Percentiles rank a stretch among this genome's conserved stretches.
Conservation (phyloP, 768 basidiomycete genomes). For the Boletus rubropictus region DNA sequence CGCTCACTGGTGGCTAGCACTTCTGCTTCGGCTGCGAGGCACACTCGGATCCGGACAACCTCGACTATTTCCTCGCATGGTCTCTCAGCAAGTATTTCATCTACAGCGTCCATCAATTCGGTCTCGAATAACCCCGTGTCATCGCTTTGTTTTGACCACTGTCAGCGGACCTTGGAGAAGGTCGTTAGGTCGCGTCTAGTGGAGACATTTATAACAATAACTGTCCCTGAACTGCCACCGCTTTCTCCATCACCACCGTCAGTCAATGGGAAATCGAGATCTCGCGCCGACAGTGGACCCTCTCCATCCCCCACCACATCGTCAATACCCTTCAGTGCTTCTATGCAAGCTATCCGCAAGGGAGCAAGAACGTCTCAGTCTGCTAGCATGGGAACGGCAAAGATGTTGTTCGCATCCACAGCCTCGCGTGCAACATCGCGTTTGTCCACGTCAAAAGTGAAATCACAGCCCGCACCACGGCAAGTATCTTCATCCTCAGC, state of each 20-base stretch:
- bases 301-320: constrained; percentile 1
- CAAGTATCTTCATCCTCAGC: constrained; percentile 15
- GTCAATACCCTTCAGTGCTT: neutral
- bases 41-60: constrained; percentile 41
- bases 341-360: constrained; percentile 11
- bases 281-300: constrained; percentile 26
- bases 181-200: constrained; percentile 68
- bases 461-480: constrained; percentile 13
- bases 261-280: constrained; percentile 19
- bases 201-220: constrained; percentile 67
- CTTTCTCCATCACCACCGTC: constrained; percentile 26
- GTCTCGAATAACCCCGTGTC: constrained; percentile 20
- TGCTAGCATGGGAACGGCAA: constrained; percentile 14
- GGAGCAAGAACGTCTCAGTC: constrained; percentile 11
- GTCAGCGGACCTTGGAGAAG: constrained; percentile 64
- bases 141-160: constrained; percentile 49
- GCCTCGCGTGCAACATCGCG: constrained; percentile 9
- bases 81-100: constrained; percentile 8
- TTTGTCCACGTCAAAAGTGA: constrained; percentile 12
- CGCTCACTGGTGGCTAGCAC: constrained; percentile 15
- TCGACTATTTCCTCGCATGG: constrained; percentile 46
- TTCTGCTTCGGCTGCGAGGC: constrained; percentile 32
- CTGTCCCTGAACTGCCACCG: constrained; percentile 31
- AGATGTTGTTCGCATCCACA: constrained; percentile 9
- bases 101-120: constrained; percentile 1